phyloP scores from a whole-genome alignment of 2,329 filamentous ascomycete genomes.

The Pseudogymnoascus sp. region DNA sequence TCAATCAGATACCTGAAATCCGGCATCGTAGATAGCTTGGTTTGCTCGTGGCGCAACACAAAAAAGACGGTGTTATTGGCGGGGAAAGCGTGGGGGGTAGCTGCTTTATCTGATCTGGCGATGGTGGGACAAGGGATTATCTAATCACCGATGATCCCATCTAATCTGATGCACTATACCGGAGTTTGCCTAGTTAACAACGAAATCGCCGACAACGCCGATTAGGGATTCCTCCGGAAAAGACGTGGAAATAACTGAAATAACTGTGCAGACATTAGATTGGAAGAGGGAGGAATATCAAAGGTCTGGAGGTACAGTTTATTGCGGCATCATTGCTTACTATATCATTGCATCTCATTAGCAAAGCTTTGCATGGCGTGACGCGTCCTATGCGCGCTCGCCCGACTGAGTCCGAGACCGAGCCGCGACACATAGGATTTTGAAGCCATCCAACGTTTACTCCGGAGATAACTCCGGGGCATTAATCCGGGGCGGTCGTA shows the following conservation, averaged over 20 bases:
- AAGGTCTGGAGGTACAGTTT: background rate
- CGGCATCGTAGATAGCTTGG: background rate
- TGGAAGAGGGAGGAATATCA: background rate
- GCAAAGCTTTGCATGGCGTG: background rate
- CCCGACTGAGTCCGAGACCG: slow-evolving; percentile 2
- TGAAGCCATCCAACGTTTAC: background rate
- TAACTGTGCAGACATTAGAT: background rate
- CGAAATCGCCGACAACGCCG: background rate
- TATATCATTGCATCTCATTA: background rate
- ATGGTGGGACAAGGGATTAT: background rate
- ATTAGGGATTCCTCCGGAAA: background rate
- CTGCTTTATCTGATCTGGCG: background rate
- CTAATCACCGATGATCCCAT: background rate
- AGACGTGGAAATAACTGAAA: background rate
- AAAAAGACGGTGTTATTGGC: background rate
- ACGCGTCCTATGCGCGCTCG: background rate
- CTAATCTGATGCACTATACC: slow-evolving; percentile 5
- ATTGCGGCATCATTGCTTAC: background rate
- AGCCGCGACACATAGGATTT: background rate
- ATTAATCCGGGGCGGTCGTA: no score
- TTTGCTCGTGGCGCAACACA: background rate
- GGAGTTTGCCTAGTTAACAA: background rate
- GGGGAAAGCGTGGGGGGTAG: background rate
- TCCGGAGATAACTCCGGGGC: background rate
- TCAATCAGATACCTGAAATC: slow-evolving; percentile 22